Conservation (phyloP, 805 yeast species). For the Lachancea lanzarotensis region DNA sequence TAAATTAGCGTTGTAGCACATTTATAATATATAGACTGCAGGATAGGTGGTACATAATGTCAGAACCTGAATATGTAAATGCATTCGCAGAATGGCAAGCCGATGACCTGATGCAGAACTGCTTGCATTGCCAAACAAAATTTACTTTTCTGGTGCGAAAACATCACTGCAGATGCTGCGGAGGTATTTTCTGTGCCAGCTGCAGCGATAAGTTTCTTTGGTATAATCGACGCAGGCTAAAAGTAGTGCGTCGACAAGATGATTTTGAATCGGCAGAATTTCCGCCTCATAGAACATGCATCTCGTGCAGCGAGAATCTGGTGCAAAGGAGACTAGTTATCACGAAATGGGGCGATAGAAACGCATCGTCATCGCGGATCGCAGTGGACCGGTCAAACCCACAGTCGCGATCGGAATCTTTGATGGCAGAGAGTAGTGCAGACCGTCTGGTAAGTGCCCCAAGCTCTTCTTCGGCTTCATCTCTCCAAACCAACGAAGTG, state of each 20-base stretch:
- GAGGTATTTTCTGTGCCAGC: slow-evolving; percentile 52
- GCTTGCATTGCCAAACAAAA: slow-evolving; percentile 41
- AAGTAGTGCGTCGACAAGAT: slow-evolving; percentile 19
- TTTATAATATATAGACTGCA: no score
- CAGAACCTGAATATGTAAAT: slow-evolving; percentile 14
- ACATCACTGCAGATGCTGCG: slow-evolving; percentile 68
- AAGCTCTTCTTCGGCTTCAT: slow-evolving; percentile 9
- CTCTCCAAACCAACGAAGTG: slow-evolving; percentile 23
- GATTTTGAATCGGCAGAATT: slow-evolving; percentile 31
- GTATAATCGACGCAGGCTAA: slow-evolving; percentile 25
- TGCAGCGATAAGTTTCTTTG: slow-evolving; percentile 25
- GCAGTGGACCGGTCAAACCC: neutral
- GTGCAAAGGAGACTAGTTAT: slow-evolving; percentile 18
- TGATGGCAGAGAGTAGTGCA: neutral
- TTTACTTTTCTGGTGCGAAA: slow-evolving; percentile 50
- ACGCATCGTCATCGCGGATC: neutral
- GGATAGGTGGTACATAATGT: no score
- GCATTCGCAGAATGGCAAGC: slow-evolving; percentile 30
- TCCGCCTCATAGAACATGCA: slow-evolving; percentile 53
- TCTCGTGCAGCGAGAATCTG: slow-evolving; percentile 47
- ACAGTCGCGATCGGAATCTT: neutral
- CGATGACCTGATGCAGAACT: slow-evolving; percentile 28
- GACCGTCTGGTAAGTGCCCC: neutral
- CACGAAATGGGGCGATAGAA: slow-evolving; percentile 17
- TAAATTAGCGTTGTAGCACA: no score